Conservation (phyloP, 768 basidiomycete genomes). For the Tricholoma terreum region DNA sequence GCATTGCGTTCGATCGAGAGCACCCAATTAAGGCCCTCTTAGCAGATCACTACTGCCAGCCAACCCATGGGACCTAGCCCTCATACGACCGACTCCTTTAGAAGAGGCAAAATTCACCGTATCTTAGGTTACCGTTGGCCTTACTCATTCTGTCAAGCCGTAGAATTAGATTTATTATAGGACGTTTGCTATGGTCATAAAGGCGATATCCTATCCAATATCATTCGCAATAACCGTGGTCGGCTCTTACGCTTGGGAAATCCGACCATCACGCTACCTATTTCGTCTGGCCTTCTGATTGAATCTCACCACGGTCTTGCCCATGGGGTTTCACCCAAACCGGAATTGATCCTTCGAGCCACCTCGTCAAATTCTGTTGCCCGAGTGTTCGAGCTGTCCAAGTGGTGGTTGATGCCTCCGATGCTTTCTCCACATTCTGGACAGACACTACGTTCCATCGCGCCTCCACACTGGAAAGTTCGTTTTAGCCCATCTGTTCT, state of each 20-base stretch:
- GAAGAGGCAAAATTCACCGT: no score
- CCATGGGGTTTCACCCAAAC: neutral
- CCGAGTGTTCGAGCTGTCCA: conserved; percentile 42
- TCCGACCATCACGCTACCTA: no score
- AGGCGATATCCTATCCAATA: no score
- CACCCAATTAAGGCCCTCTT: neutral
- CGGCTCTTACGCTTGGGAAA: no score
- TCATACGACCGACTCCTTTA: no score
- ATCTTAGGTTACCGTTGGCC: no score
- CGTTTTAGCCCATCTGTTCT: neutral
- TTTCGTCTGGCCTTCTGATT: no score
- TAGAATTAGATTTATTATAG: no score
- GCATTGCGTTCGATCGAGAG: neutral
- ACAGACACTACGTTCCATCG: conserved; percentile 43
- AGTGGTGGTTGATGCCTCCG: conserved; percentile 44
- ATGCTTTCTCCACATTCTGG: conserved; percentile 57
- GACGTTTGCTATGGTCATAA: no score
- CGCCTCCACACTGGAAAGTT: conserved; percentile 52
- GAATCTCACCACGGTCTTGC: neutral
- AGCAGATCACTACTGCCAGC: neutral
- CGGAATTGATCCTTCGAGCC: conserved; percentile 16
- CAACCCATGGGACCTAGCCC: neutral
- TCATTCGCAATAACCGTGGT: no score
- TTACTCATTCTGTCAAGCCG: no score
- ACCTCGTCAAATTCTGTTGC: conserved; percentile 47